Base-by-base conservation (phyloP, 768 basidiomycete genomes). In the Calocybe indica region DNA sequence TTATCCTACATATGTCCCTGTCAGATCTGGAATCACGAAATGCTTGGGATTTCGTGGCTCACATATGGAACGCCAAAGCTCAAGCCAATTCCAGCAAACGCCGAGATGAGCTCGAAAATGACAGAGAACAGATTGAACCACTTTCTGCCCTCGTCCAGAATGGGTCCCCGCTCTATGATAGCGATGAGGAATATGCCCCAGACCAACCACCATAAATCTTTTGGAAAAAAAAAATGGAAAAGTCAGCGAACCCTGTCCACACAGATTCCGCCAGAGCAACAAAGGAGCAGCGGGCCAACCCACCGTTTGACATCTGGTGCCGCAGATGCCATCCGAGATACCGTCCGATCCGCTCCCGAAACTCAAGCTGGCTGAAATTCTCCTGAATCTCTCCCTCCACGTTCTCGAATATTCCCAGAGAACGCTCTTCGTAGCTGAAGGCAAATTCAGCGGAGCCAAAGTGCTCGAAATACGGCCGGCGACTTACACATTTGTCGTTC, bases 191-290 rank as follows among this genome's bases (percentile, higher is more conserved):
- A 86, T 2, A 92, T 73, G 1, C 76, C 85, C 63, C 80, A 79
- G 0, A 79, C 82, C 6, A 91, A 73, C 86, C 85, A 88, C 88
- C 88, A 89, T 43, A 88, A 82, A 59, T 89, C 86, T 72, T 73
- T 35, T 11, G 10, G 22, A 15, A 10, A 10, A 10, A 22, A 22
- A 22, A 22, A 22, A 22, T 22, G 22, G 22, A 22, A 22, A 22
- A 22, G 22, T 22, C 22, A 22, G 22, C 22, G 22, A 22, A 22
- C 22, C 22, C 22, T 22, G 22, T 22, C 4, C 22, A 22, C 22
- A 7, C 38, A 29, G 28, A 41, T n/a, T 12, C 14, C 32, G 32
- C 32, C 42, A 7, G 9, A 13, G 15, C 10, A 41, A 9, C 12
- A 11, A 46, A n/a, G 13, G 13, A 12, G 43, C 47, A 39, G 7